Evolutionary conservation across 129 eudicot species (phyloP).

Genomic region (Heracleum sosnowskyi): DNA sequence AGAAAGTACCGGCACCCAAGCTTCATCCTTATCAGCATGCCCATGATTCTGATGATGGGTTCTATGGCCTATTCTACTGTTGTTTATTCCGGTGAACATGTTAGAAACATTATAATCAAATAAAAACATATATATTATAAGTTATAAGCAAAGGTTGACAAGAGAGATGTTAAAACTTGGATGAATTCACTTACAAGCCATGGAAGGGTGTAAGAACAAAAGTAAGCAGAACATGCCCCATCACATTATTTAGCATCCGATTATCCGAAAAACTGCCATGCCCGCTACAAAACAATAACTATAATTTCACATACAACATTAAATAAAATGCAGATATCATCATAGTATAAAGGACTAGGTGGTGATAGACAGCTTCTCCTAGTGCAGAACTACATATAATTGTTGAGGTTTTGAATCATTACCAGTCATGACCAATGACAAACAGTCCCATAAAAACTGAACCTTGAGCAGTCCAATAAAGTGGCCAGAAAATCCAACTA

Average conservation of each 20-base stretch:
- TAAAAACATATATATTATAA: no score
- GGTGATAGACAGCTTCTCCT: no score
- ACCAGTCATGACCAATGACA: slow-evolving; percentile 4
- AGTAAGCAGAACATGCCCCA: slow-evolving; percentile 12
- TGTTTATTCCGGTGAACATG: background rate
- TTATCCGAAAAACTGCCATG: slow-evolving; percentile 12
- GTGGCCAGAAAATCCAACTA: slow-evolving; percentile 5
- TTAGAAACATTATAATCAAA: background rate
- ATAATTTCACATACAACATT: background rate
- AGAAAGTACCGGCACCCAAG: slow-evolving; percentile 9
- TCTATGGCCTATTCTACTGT: slow-evolving; percentile 14
- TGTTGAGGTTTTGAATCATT: background rate
- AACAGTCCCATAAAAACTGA: slow-evolving; percentile 9
- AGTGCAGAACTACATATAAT: no score
- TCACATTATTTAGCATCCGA: background rate
- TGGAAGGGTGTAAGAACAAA: slow-evolving; percentile 10
- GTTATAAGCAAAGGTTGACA: no score
- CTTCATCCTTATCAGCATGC: slow-evolving; percentile 16
- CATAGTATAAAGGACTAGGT: no score
- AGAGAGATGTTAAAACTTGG: background rate
- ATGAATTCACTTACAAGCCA: slow-evolving; percentile 8
- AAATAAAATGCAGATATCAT: background rate
- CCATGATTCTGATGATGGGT: slow-evolving; percentile 14
- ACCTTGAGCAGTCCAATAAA: slow-evolving; percentile 14
- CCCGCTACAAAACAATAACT: background rate